phyloP scores from a whole-genome alignment of 2,329 filamentous ascomycete species.

The Lizonia empirigonia region DNA sequence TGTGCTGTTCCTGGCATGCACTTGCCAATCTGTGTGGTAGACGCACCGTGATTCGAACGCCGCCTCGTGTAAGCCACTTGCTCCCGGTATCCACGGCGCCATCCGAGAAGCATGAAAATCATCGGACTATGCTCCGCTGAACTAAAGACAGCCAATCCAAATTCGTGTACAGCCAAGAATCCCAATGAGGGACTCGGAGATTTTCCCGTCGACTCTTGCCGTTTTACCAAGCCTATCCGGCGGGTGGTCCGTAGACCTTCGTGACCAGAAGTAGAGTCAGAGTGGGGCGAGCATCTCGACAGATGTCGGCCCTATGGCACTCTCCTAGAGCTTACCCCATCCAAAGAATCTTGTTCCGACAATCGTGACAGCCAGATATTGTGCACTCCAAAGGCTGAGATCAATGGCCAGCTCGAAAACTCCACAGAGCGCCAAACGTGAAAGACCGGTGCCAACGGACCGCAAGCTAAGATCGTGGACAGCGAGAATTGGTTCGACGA shows the following conservation, averaged over 20 bases:
- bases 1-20: background rate
- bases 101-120: conserved; percentile 9
- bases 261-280: background rate
- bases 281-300: background rate
- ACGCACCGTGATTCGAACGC: conserved; percentile 2
- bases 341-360: conserved; percentile 39
- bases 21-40: background rate
- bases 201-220: background rate
- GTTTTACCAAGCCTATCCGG: background rate
- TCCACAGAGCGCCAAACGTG: conserved; percentile 42
- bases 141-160: background rate
- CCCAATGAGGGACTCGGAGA: background rate
- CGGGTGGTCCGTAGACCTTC: background rate
- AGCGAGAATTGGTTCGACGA: conserved; percentile 15
- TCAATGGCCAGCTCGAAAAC: conserved; percentile 42
- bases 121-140: conserved; percentile 6
- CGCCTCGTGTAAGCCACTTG: background rate
- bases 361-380: conserved; percentile 38
- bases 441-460: conserved; percentile 32
- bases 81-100: conserved; percentile 4
- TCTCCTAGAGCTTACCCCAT: conserved; percentile 41
- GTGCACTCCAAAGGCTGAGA: conserved; percentile 41
- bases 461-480: conserved; percentile 22
- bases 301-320: background rate
- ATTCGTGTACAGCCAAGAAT: background rate